Evolutionary conservation across 257 asterid species (phyloP), one percentile per base, ranked within the genome.

Genomic region (Solanum microdontum): DNA sequence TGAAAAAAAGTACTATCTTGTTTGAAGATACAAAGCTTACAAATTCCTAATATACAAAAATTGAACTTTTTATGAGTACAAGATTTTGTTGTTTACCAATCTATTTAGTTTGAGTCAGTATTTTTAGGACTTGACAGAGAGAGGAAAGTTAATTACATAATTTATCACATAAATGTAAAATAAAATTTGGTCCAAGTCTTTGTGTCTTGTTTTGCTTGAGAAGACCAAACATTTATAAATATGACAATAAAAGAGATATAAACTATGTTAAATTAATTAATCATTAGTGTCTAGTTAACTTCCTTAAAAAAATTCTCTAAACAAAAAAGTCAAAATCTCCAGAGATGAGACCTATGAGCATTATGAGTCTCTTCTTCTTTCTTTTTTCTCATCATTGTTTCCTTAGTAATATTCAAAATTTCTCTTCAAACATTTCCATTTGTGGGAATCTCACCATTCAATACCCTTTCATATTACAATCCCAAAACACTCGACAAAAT

Each of bases 381-480:
- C 30, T 82, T 64, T 68, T 85, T 68, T 37, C 70, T 60, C 79
- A 68, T 23, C 79, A 68, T 11, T 34, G 4, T 36, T 23, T 28
- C 39, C 64, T 66, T 39, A 7, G 58, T 45, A 45, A 28, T 28
- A 80, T 21, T 17, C 36, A 51, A 82, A 28, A 48, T 15, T 28
- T 82, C 40, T 48, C 69, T 48, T 45, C 43, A 28, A 48, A 48
- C 39, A 43, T 68, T 21, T 30, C 87, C 24, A 62, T 11, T 15
- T 85, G 90, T 69, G 86, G 82, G 24, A 43, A 86, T 55, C 26
- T 87, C 37, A n/a, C 66, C n/a, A 74, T 83, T 6, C 58, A 39
- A 55, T 62, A 75, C 83, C 90, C 90, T 86, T 88, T 86, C 87
- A 11, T 14, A 19, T 55, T 79, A 68, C 70, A 82, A 79, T 74